Base-by-base conservation (phyloP, 106 monocot species). In the Dendrobium chrysotoxum region DNA sequence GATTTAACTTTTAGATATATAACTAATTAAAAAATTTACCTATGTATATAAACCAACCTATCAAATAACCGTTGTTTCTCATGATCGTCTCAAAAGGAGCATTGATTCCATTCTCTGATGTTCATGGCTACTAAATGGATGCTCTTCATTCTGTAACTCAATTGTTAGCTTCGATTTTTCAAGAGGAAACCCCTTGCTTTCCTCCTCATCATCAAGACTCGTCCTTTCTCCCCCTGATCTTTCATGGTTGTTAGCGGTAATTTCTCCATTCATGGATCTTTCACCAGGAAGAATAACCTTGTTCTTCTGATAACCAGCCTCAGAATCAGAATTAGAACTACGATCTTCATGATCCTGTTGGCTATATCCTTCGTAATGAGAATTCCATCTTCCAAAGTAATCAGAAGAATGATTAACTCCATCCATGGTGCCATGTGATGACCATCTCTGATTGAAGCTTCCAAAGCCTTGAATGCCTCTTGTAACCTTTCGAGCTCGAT, bases 391-490 rank as follows among this genome's bases (percentile, higher is more conserved):
- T 28, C 72, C 78, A 71, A 80, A 84, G 44, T 16, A 57, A 50
- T 83, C 68, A 26, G 83, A 74, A 4, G 39, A 12, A 7, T 47
- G 28, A 4, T 8, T 39, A 11, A 55, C 53, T 15, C 13, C 21
- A 45, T 39, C 45, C 28, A 53, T 41, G 28, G 31, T 38, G 41
- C 53, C 72, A 1, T 80, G 75, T 5, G 61, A n/a, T n/a, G 61
- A n/a, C 28, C 77, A 87, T 77, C 44, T 83, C 6, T 81, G 75
- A 40, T 73, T 87, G 66, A 91, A 87, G 38, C 92, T 92, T 11
- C 92, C 95, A 75, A 93, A 95, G 25, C 95, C 92, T 84, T 89
- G 78, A 8, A 96, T 96, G 30, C 84, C 89, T 18, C 85, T 82
- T 50, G 85, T 84, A 38, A 93, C 61, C 82, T 87, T 88, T 2